A percentile compares a stretch with the other conserved stretches of the same genome.
These are phyloP conservation scores for Phyllosticta citribraziliensis DNA, from an alignment of 2,329 filamentous ascomycete species.

Conservation along the genomic window DNA sequence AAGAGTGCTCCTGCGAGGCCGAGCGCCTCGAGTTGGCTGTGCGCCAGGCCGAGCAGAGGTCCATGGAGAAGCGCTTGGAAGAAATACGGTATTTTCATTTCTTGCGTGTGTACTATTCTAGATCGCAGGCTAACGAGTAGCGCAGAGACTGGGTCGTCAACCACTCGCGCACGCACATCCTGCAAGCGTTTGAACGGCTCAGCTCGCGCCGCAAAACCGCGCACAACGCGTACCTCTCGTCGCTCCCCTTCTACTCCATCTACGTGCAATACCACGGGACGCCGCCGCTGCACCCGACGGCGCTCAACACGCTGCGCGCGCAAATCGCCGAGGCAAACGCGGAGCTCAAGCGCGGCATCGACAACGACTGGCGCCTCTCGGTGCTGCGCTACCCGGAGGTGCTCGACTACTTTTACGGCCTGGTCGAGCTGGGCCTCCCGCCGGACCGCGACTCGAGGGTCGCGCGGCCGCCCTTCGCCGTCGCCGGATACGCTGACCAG, in stretches of 20 bases:
- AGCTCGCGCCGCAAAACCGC: slow-evolving; percentile 31
- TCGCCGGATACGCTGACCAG: slow-evolving; percentile 27
- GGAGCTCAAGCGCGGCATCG: slow-evolving; percentile 61
- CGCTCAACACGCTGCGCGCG: slow-evolving; percentile 31
- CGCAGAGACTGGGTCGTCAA: slow-evolving; percentile 37
- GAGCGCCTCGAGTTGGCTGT: slow-evolving; percentile 31
- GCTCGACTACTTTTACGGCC: slow-evolving; percentile 68
- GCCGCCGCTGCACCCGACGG: slow-evolving; percentile 33
- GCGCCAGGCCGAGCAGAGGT: slow-evolving; percentile 29
- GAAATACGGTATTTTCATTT: slow-evolving; percentile 20
- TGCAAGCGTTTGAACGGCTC: slow-evolving; percentile 33
- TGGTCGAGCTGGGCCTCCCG: slow-evolving; percentile 58
- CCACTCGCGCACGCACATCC: slow-evolving; percentile 35
- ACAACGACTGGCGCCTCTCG: slow-evolving; percentile 67
- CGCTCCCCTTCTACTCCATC: slow-evolving; percentile 36
- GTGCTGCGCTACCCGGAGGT: slow-evolving; percentile 69
- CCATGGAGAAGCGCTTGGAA: slow-evolving; percentile 26
- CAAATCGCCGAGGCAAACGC: slow-evolving; percentile 56
- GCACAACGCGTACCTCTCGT: slow-evolving; percentile 33
- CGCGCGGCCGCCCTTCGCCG: slow-evolving; percentile 29
- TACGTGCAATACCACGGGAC: slow-evolving; percentile 37
- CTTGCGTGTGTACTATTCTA: background rate
- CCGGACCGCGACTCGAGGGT: slow-evolving; percentile 38
- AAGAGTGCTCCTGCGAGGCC: slow-evolving; percentile 31
- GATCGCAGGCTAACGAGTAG: background rate